Conservation (phyloP, 2,329 filamentous ascomycete species). For the Scedosporium apiospermum region DNA sequence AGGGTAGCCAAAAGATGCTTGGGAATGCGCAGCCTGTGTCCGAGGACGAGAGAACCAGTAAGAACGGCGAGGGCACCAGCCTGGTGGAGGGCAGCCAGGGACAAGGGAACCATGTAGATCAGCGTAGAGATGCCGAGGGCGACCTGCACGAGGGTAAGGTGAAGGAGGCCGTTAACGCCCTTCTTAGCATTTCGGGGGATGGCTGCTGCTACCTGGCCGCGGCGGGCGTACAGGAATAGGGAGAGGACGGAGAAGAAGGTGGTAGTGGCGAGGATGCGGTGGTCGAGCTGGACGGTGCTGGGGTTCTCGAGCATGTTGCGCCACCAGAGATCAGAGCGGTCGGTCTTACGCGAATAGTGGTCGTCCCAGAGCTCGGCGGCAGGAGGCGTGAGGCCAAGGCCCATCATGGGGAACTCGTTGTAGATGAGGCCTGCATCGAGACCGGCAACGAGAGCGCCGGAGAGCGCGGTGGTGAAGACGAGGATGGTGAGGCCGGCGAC, state of each 20-base stretch:
- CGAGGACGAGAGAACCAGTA: constrained; percentile 71
- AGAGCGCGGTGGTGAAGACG: constrained; percentile 85
- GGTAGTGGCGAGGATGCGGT: constrained; percentile 82
- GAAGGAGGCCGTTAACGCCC: constrained; percentile 70
- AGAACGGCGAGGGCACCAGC: constrained; percentile 80
- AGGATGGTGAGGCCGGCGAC: constrained; percentile 63
- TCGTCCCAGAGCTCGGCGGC: constrained; percentile 72
- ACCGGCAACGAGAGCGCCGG: constrained; percentile 85
- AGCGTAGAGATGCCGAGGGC: constrained; percentile 81
- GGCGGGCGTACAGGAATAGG: constrained; percentile 72
- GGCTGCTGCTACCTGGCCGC: constrained; percentile 43
- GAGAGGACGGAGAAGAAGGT: constrained; percentile 75
- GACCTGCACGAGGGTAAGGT: constrained; percentile 74
- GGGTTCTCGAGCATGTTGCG: constrained; percentile 97
- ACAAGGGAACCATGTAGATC: constrained; percentile 85
- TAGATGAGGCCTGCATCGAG: constrained; percentile 96
- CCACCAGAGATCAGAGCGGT: constrained; percentile 84
- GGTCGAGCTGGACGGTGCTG: constrained; percentile 87
- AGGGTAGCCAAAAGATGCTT: constrained; percentile 53
- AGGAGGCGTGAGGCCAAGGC: constrained; percentile 70
- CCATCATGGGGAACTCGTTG: constrained; percentile 98
- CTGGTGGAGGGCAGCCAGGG: constrained; percentile 84
- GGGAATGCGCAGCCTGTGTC: constrained; percentile 67
- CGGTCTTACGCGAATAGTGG: constrained; percentile 73
- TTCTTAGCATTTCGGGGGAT: constrained; percentile 56